Evolutionary conservation across 768 basidiomycete genomes (phyloP).

Genomic region (Mycena venus): DNA sequence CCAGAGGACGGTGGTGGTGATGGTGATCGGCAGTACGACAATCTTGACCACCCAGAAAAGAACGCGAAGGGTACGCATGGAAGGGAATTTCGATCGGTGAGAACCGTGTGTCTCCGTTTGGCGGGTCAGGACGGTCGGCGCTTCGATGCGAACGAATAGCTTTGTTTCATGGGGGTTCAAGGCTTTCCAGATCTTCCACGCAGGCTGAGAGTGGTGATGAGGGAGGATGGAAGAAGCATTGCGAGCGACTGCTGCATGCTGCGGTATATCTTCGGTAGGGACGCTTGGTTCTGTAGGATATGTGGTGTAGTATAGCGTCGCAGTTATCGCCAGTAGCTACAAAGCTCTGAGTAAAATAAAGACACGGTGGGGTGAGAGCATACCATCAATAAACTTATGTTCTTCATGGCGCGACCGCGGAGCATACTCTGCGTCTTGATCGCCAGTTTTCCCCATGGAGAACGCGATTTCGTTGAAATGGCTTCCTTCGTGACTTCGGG

Average conservation of each 20-base stretch:
- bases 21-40: slow-evolving; percentile 86
- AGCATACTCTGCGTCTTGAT: slow-evolving; percentile 61
- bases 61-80: slow-evolving; percentile 65
- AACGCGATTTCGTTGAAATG: slow-evolving; percentile 54
- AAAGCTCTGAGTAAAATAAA: slow-evolving; percentile 14
- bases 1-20: slow-evolving; percentile 82
- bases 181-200: slow-evolving; percentile 81
- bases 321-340: slow-evolving; percentile 84
- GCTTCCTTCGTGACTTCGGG: slow-evolving; percentile 43
- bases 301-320: slow-evolving; percentile 81
- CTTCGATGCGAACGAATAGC: slow-evolving; percentile 84
- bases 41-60: slow-evolving; percentile 85
- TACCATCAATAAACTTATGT: slow-evolving; percentile 86
- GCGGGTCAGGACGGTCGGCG: slow-evolving; percentile 78
- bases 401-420: slow-evolving; percentile 78
- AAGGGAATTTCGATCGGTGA: slow-evolving; percentile 54
- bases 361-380: slow-evolving; percentile 22
- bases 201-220: slow-evolving; percentile 55
- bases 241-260: slow-evolving; percentile 51
- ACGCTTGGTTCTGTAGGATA: slow-evolving; percentile 54
- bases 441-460: slow-evolving; percentile 60
- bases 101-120: slow-evolving; percentile 34
- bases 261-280: slow-evolving; percentile 42
- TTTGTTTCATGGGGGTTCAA: slow-evolving; percentile 78
- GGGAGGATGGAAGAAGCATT: slow-evolving; percentile 39